phyloP scores from a whole-genome alignment of 306 rosid species.

The Citrullus mucosospermus region DNA sequence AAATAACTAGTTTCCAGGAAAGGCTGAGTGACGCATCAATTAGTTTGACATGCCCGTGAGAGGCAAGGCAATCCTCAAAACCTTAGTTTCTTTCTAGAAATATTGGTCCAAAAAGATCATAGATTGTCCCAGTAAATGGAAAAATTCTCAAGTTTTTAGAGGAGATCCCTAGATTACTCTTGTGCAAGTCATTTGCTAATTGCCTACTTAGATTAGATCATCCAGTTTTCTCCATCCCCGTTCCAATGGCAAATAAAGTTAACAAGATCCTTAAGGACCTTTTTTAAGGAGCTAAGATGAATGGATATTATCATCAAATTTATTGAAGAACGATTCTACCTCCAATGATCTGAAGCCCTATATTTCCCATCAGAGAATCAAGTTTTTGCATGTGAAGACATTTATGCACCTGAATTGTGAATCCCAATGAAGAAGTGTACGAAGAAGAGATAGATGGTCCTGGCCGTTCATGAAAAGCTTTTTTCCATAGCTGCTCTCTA shows the following conservation, averaged over 20 bases:
- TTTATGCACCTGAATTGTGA: constrained; percentile 18
- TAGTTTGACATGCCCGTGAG: neutral
- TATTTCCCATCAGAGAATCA: neutral
- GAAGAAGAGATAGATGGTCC: constrained; percentile 29
- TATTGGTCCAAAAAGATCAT: neutral
- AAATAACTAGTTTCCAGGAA: neutral
- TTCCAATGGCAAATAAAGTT: neutral
- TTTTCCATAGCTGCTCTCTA: constrained; percentile 15
- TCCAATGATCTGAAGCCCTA: neutral
- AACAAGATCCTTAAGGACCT: neutral
- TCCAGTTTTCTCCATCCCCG: neutral
- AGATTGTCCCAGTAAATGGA: neutral
- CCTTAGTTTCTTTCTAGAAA: neutral
- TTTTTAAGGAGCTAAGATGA: neutral
- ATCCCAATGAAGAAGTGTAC: constrained; percentile 23
- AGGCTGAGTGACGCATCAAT: neutral
- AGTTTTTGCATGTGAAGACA: neutral
- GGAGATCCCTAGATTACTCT: neutral
- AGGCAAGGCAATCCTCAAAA: neutral
- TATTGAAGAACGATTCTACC: neutral
- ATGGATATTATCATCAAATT: neutral
- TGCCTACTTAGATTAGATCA: neutral
- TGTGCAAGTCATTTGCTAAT: neutral
- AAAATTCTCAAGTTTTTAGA: neutral
- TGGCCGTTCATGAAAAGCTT: constrained; percentile 21